Base-by-base conservation (phyloP, 306 rosid species). In the Dalbergia oliveri region DNA sequence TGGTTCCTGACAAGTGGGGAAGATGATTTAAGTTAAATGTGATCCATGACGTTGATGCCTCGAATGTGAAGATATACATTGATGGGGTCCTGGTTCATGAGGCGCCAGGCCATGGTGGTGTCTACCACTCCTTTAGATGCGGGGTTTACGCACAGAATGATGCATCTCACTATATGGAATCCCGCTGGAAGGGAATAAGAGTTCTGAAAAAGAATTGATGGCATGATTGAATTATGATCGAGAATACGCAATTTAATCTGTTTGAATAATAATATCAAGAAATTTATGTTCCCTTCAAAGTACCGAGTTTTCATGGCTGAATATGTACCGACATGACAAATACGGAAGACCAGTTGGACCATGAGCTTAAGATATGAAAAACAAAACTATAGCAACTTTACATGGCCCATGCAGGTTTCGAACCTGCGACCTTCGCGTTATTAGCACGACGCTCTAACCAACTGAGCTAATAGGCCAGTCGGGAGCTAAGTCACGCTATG, bases 141-240 rank as follows among this genome's bases (percentile, higher is more conserved):
- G 82, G 88, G 23, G 87, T 87, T 10, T 84, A 84, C 41, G 35
- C 86, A 3, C 74, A 84, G 45, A 26, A 73, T 9, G 73, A 81
- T 69, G 58, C 33, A 56, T 81, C 88, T 3, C 58, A 59, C 49
- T 75, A 49, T 43, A 82, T 71, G 81, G 81, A 84, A 56, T 87
- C 90, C 7, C 86, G 76, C 51, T 84, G 88, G 86, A 87, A 87
- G 58, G 88, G 75, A 79, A 87, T 84, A 15, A 84, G 66, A 67
- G 58, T 84, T 72, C 19, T 74, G 1, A 79, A 44, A 37, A 0
- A 79, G 34, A 37, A 81, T 10, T 54, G 21, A 54, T 18, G 60
- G 9, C 8, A 6, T 47, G 58, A 45, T 45, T 43, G 37, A 11
- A 11, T 1, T 44, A 11, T 66, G 54, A 21, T 26, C 31, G 2